Evolutionary conservation across 208 protist genomes (phyloP), one percentile per base, ranked within the genome.

Genomic region (Acanthamoeba sp.): DNA sequence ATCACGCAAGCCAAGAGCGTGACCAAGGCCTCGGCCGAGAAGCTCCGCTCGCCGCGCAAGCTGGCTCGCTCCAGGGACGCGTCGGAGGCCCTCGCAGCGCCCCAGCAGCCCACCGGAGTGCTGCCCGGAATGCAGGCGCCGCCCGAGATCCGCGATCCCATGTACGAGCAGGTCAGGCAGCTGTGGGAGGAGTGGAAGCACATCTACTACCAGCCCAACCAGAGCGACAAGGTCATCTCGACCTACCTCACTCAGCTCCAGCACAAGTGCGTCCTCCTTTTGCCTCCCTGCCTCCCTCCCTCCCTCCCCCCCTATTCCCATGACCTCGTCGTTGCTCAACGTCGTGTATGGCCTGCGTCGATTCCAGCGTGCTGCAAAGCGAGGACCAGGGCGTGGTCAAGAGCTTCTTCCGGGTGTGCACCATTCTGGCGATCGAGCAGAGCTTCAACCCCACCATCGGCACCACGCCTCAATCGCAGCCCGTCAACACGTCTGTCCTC

Each of bases 381-480:
- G 98, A 96, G 76, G 66, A 95, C 59, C 87, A 92, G 87, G 87
- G 87, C 22, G 97, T 98, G 94, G 64, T 80, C 34, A 82, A 96
- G 48, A 96, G 94, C 40, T 99, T 99, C 95, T 96, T 99, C 94
- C 94, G 96, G 55, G 94, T 98, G 36, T 96, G 95, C 69, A 96
- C 98, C 22, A 97, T 98, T 48, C 96, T 98, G 34, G 97, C 97
- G 85, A 97, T 99, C 24, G 98, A 99, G 93, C 96, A 98, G 95
- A 99, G 98, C 96, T 96, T 97, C 52, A 92, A 78, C 64, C 87
- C 87, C 4, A 76, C 87, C n/a, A 57, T 85, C 45, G 76, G 76
- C 24, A 85, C 76, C 42, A 85, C 76, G 76, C 76, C 76, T 0
- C 62, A 71, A 16, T 57, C 62, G 62, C 55, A 59, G 32, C 69